phyloP scores from a whole-genome alignment of 2,329 filamentous ascomycete genomes.

The Curvularia spicifera region DNA sequence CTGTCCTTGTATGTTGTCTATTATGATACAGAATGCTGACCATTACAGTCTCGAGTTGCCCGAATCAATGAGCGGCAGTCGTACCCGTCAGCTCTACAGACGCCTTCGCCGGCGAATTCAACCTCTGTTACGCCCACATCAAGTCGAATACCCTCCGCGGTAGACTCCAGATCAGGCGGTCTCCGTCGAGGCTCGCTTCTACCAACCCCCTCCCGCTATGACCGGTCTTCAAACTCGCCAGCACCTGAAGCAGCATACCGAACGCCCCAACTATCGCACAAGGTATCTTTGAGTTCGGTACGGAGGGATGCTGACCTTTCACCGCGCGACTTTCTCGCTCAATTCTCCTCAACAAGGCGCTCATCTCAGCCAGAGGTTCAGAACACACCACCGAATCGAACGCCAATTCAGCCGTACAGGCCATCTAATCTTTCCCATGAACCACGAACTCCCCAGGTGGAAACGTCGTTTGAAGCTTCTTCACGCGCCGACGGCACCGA shows the following conservation, averaged over 20 bases:
- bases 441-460: constrained; percentile 35
- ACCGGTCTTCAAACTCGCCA: constrained; percentile 40
- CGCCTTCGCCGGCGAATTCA: constrained; percentile 35
- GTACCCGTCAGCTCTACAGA: constrained; percentile 39
- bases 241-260: constrained; percentile 31
- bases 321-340: constrained; percentile 45
- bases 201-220: constrained; percentile 35
- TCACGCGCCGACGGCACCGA: constrained; percentile 63
- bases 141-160: constrained; percentile 36
- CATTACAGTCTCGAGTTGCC: constrained; percentile 46
- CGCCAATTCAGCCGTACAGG: constrained; percentile 42
- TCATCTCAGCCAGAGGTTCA: constrained; percentile 43
- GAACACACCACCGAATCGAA: constrained; percentile 44
- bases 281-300: constrained; percentile 36
- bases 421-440: constrained; percentile 46
- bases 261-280: constrained; percentile 41
- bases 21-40: constrained; percentile 14
- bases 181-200: constrained; percentile 44
- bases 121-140: constrained; percentile 35
- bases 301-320: constrained; percentile 40
- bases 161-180: constrained; percentile 35
- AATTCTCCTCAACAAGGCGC: constrained; percentile 37
- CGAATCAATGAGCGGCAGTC: constrained; percentile 46
- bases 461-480: constrained; percentile 34
- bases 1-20: neutral